phyloP scores from a whole-genome alignment of 2,329 filamentous ascomycete genomes.

The Hypoxylon sp. region DNA sequence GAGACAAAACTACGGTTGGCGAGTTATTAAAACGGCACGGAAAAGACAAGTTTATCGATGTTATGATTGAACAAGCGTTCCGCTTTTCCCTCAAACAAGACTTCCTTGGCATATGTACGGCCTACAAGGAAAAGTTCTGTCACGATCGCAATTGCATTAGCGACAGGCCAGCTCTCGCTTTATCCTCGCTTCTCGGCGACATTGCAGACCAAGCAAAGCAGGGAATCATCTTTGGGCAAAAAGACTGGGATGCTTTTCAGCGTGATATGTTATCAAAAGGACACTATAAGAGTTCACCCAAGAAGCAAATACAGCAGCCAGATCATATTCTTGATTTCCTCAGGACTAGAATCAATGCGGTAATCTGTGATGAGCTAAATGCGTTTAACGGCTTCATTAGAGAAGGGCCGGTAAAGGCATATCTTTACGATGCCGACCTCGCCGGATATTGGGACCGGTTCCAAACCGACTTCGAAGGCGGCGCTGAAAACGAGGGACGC shows the following conservation, averaged over 20 bases:
- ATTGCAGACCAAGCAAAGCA: conserved; percentile 68
- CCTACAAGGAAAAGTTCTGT: conserved; percentile 68
- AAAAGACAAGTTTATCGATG: conserved; percentile 48
- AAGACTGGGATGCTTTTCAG: conserved; percentile 50
- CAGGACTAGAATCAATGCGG: too few relatives aligned
- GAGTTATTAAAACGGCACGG: conserved; percentile 49
- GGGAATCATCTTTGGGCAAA: conserved; percentile 57
- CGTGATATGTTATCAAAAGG: conserved; percentile 27
- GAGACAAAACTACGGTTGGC: conserved; percentile 58
- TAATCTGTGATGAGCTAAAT: too few relatives aligned
- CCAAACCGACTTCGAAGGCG: too few relatives aligned
- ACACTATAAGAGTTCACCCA: conserved; percentile 48
- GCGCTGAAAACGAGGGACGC: too few relatives aligned
- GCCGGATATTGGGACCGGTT: too few relatives aligned
- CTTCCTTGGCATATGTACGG: conserved; percentile 71
- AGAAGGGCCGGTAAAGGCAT: too few relatives aligned
- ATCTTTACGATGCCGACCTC: too few relatives aligned
- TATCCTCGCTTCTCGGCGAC: conserved; percentile 61
- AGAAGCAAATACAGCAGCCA: conserved; percentile 39
- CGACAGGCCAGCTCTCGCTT: conserved; percentile 52
- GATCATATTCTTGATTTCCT: too few relatives aligned
- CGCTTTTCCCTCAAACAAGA: conserved; percentile 64
- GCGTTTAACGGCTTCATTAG: too few relatives aligned
- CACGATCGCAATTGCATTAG: conserved; percentile 65
- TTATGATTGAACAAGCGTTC: conserved; percentile 64